Base-by-base conservation (phyloP, 73 alveolate genomes). In the Tetrahymena borealis region DNA sequence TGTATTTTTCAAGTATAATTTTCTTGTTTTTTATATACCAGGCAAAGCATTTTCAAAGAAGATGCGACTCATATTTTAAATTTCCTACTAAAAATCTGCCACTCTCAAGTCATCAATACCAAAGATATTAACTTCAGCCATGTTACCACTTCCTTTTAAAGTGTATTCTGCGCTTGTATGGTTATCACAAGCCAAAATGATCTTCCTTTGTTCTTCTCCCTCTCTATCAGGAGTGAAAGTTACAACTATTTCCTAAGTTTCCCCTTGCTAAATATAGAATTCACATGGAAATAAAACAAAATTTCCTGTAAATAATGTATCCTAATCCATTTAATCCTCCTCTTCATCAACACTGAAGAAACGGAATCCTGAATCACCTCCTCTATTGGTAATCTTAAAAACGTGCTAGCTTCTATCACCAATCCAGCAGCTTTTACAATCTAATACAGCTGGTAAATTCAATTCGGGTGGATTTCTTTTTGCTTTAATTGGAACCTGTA, bases 281-380 rank as follows among this genome's bases (percentile, higher is more conserved):
- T 98, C 99, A 77, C 97, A 97, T 11, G 99, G 99, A 42, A 96
- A 94, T 20, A 98, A 90, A 39, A 97, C 95, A 92, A 98, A 98
- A 90, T 99, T 98, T 42, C 99, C 99, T 39, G 98, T 96, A 39
- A 96, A 95, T 42, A 97, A 93, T 2, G 96, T 79, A 33, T 94
- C 97, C 28, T 78, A 91, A 15, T 97, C 98, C 37, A 91, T 91
- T 28, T 94, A 40, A 85, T 95, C 96, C 38, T 97, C 98, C 85
- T 98, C 98, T 91, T 95, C 98, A 91, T 94, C 96, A 78, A 96
- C 98, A 41, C 97, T 97, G 96, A 97, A 97, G 94, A 98, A 98
- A 77, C 97, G 96, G 94, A 97, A 98, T 38, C 99, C 99, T 7
- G 99, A 99, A 94, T 98, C 99, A 2, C 99, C 99, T 18, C 99